phyloP scores from a whole-genome alignment of 2,329 filamentous ascomycete genomes.

The Chrysoporthe austroafricana region DNA sequence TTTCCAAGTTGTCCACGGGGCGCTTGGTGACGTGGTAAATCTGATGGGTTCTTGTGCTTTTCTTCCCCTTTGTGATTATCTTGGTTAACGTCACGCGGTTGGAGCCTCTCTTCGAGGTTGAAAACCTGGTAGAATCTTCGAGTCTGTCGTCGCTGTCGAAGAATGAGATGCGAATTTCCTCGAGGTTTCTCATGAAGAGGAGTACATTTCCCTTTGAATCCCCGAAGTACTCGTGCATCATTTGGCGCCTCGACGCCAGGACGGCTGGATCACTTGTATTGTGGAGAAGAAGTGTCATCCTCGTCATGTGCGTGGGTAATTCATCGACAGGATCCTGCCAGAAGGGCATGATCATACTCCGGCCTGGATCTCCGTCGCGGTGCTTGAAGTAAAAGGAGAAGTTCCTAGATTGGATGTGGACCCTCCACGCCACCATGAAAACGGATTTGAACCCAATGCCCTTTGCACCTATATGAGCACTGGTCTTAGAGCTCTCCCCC shows the following conservation, averaged over 20 bases:
- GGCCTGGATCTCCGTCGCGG: slow-evolving; percentile 38
- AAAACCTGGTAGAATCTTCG: slow-evolving; percentile 27
- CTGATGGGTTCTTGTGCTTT: neutral
- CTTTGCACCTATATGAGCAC: slow-evolving; percentile 51
- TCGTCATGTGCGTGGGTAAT: slow-evolving; percentile 20
- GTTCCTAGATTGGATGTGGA: slow-evolving; percentile 44
- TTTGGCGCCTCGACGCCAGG: slow-evolving; percentile 25
- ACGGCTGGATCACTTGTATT: slow-evolving; percentile 11
- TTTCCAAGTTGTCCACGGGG: slow-evolving; percentile 13
- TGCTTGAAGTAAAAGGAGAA: slow-evolving; percentile 49
- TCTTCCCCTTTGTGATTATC: neutral
- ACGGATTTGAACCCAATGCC: slow-evolving; percentile 57
- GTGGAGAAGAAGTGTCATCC: slow-evolving; percentile 26
- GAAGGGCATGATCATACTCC: slow-evolving; percentile 42
- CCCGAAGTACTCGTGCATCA: slow-evolving; percentile 40
- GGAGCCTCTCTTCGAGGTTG: slow-evolving; percentile 15
- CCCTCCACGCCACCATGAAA: slow-evolving; percentile 48
- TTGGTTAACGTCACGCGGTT: slow-evolving; percentile 32
- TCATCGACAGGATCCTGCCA: slow-evolving; percentile 17
- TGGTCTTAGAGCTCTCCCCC: slow-evolving; percentile 47
- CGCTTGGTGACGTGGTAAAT: slow-evolving; percentile 26
- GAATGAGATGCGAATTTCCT: slow-evolving; percentile 38
- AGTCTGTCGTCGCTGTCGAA: slow-evolving; percentile 27
- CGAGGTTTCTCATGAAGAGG: slow-evolving; percentile 48
- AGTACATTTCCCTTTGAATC: slow-evolving; percentile 45